These are phyloP conservation scores for Fragosphaeria purpurea DNA, from an alignment of 2,329 filamentous ascomycete genomes.

Conservation along the genomic window DNA sequence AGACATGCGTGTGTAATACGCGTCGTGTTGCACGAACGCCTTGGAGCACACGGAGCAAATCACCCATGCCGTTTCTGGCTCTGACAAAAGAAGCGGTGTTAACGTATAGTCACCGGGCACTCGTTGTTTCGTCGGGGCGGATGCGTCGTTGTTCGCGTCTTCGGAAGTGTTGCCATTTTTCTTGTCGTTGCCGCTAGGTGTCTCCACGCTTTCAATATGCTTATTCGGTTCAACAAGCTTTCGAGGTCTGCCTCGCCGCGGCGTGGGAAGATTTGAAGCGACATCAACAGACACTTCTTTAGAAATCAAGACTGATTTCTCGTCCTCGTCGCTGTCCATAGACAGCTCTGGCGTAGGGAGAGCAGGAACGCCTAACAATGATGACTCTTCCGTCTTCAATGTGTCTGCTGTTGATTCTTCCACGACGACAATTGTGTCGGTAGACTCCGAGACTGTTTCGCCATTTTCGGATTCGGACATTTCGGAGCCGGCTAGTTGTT, in stretches of 20 bases:
- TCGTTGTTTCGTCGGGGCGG: conserved; percentile 25
- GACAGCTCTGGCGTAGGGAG: conserved; percentile 10
- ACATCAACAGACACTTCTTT: background rate
- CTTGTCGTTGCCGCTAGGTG: background rate
- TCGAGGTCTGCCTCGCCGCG: background rate
- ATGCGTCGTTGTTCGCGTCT: background rate
- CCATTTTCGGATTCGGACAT: background rate
- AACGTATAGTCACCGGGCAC: conserved; percentile 73
- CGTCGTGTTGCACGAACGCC: conserved; percentile 79
- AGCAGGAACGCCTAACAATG: background rate
- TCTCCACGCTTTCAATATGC: too few species aligned
- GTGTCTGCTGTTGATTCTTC: background rate
- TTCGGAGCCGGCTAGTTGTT: conserved; percentile 1
- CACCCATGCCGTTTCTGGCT: conserved; percentile 73
- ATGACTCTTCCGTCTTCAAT: background rate
- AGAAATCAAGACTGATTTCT: background rate
- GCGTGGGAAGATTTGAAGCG: background rate
- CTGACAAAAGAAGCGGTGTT: conserved; percentile 63
- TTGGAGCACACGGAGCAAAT: conserved; percentile 75
- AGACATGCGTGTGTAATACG: conserved; percentile 73
- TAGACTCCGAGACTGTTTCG: background rate
- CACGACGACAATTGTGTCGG: background rate
- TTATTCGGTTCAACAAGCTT: background rate
- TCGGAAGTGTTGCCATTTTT: background rate
- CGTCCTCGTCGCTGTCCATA: conserved; percentile 4